Evolutionary conservation across 257 asterid genomes (phyloP), one percentile per base, ranked within the genome.

Genomic region (Dorcoceras hygrometricum): DNA sequence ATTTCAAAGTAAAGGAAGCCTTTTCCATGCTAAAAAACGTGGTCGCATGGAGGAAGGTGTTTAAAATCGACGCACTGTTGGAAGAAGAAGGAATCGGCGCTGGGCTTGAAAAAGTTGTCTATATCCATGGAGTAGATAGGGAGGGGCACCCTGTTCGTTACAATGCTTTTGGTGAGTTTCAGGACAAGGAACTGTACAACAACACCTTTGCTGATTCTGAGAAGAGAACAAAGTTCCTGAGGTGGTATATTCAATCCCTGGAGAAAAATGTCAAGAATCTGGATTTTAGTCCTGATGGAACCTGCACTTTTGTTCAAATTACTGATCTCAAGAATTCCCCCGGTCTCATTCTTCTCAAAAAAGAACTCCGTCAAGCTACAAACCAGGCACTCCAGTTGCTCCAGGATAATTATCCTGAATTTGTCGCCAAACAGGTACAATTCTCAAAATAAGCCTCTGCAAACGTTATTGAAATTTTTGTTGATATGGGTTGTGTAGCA

Each of bases 321-420:
- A 85, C 86, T 61, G 98, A 93, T 77, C 88, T 93, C 71, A 87
- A 86, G 81, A 93, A 86, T 58, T 78, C 95, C 4, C 98, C 97
- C 43, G 98, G 97, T 0, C 71, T 92, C 53, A 82, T 87, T 74
- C 68, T 89, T 63, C 82, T 82, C 82, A 93, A 93, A 89, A 89
- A 85, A 60, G 98, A 92, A 24, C 81, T 89, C 4, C 85, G 97
- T 25, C 95, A 84, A 22, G 89, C 96, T 24, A 88, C 91, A 27
- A 87, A 88, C 26, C 96, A 90, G 71, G 98, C 97, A 32, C 86
- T 93, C 61, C 88, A 89, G 53, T 70, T 93, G 29, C 91, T 93
- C 64, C 98, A 93, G 82, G 98, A 93, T 67, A 93, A 93, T 28
- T 93, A 89, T 43, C 98, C 98, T 48, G 98, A 93, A 73, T 93